Evolutionary conservation across 2,329 filamentous ascomycete species (phyloP), one percentile per base, ranked within the genome.

Genomic region (Hymenoscyphus fructigenus): DNA sequence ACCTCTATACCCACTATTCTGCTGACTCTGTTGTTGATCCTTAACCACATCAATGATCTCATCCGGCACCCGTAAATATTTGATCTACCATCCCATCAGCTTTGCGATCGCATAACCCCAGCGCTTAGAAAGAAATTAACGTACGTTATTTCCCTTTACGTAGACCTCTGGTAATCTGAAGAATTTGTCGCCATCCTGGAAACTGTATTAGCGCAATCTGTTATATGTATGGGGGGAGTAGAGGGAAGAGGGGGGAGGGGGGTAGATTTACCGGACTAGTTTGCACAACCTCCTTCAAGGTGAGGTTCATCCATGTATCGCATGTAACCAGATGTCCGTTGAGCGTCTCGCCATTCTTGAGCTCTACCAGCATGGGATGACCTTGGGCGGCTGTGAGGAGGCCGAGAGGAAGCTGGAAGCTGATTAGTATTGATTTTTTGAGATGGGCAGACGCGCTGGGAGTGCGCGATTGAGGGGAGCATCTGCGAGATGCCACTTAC

Each of bases 251-350:
- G 55, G 14, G 3, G 17, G 38, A 17, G 10, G 10, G 60, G 26
- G 58, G 32, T 26, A 59, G 29, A 71, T 83, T 60, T 79, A 90
- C 88, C 28, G 94, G 89, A 76, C 91, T 97, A 20, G 95, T 98
- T 80, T 98, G 94, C 41, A 98, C 92, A 26, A 99, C 96, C 78
- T 98, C 95, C 79, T 95, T 96, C 71, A 99, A 81, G 1, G 94
- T 98, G 72, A 99, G 82, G 81, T 99, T 99, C 95, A 99, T 99
- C 93, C 95, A 99, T 59, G 94, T 99, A 79, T 99, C 95, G 87
- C 94, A 99, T 78, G 90, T 92, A 78, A 97, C 91, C 66, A 99
- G 84, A 76, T 97, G 93, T 68, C 95, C 95, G 80, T 98, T 99
- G 67, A 99, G 86, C 0, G 95, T 98, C 80, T 99, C 93, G 81